Conservation (phyloP, 306 rosid genomes). For the Rosa rugosa region DNA sequence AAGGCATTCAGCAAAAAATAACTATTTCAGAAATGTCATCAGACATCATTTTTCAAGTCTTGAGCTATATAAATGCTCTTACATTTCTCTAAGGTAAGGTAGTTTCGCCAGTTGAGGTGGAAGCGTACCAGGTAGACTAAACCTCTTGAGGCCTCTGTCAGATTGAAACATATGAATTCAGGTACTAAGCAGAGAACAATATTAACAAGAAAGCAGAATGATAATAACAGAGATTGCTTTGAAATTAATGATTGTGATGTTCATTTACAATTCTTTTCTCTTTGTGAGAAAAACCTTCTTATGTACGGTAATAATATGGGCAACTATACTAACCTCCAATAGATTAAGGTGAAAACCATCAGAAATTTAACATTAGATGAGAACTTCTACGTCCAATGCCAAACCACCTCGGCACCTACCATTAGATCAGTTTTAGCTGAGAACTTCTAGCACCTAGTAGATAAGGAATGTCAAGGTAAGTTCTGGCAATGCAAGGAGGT, state of each 20-base stretch:
- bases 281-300: background rate
- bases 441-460: slow-evolving; percentile 18
- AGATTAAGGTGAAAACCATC: background rate
- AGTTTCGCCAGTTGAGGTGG: slow-evolving; percentile 83
- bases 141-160: slow-evolving; percentile 49
- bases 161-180: background rate
- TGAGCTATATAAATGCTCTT: slow-evolving; percentile 34
- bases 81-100: slow-evolving; percentile 68
- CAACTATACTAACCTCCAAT: slow-evolving; percentile 9
- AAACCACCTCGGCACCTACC: slow-evolving; percentile 1
- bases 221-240: background rate
- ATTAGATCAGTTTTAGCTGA: background rate
- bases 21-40: background rate
- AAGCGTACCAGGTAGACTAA: slow-evolving; percentile 74
- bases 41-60: background rate
- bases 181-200: background rate
- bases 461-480: slow-evolving; percentile 4
- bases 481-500: slow-evolving; percentile 14
- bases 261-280: background rate
- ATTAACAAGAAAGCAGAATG: background rate
- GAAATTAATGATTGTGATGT: background rate
- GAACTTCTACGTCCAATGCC: background rate
- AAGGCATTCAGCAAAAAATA: background rate
- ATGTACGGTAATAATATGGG: background rate
- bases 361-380: background rate